A percentile compares a stretch with the other conserved stretches of the same genome.
Conservation (phyloP, 805 yeast genomes). For the Yamadazyma sp. region DNA sequence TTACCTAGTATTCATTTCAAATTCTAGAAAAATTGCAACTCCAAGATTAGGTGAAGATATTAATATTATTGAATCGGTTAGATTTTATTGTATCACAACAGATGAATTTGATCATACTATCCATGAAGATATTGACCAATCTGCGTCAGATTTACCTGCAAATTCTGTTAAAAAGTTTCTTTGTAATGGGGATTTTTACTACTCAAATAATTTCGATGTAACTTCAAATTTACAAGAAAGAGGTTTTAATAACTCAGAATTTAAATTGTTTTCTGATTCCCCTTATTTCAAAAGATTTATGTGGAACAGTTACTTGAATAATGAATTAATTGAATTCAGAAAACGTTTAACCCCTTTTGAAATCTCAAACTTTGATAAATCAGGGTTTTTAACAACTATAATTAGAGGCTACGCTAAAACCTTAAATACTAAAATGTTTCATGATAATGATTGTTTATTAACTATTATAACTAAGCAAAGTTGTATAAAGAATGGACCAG, state of each 20-base stretch:
- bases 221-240: conserved; percentile 79
- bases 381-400: conserved; percentile 46
- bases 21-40: conserved; percentile 53
- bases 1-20: conserved; percentile 58
- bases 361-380: conserved; percentile 38
- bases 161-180: conserved; percentile 51
- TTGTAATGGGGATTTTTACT: conserved; percentile 86
- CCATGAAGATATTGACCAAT: conserved; percentile 13
- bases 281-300: conserved; percentile 45
- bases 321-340: conserved; percentile 46
- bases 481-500: conserved; percentile 44
- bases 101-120: conserved; percentile 47
- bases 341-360: conserved; percentile 41
- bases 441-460: conserved; percentile 36
- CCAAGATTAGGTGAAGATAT: conserved; percentile 55
- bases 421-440: conserved; percentile 28
- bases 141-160: conserved; percentile 35
- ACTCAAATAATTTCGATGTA: conserved; percentile 86
- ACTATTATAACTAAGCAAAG: conserved; percentile 53
- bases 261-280: conserved; percentile 28
- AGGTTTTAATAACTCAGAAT: conserved; percentile 25
- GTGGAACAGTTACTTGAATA: conserved; percentile 51
- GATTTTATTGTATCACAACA: conserved; percentile 61
- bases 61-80: conserved; percentile 54
- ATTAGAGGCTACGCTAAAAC: conserved; percentile 53